phyloP scores from a whole-genome alignment of 768 basidiomycete species.

The Suillus discolor region DNA sequence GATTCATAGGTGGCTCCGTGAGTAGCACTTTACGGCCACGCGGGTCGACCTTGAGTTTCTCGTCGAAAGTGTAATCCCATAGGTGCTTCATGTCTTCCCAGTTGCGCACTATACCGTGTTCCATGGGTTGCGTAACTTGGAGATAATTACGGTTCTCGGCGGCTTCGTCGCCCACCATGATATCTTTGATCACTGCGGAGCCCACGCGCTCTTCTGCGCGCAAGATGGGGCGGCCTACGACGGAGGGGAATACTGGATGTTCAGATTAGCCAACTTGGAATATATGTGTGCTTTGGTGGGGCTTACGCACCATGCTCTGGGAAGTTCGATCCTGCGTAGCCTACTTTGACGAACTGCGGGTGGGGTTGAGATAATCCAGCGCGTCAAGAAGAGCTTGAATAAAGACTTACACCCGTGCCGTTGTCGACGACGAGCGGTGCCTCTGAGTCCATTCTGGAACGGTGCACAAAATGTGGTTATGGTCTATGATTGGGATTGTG shows the following conservation, averaged over 20 bases:
- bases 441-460: conserved; percentile 29
- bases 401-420: conserved; percentile 75
- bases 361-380: conserved; percentile 4
- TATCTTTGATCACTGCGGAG: conserved; percentile 86
- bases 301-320: conserved; percentile 78
- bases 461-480: background rate
- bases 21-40: conserved; percentile 86
- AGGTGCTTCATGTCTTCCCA: conserved; percentile 99
- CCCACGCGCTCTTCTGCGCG: conserved; percentile 96
- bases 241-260: conserved; percentile 81
- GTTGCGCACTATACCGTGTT: conserved; percentile 97
- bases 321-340: conserved; percentile 92
- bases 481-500: background rate
- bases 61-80: conserved; percentile 98
- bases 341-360: conserved; percentile 86
- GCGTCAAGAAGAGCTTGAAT: conserved; percentile 8
- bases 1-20: conserved; percentile 99
- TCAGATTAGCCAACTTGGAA: background rate
- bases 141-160: conserved; percentile 93
- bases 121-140: conserved; percentile 97
- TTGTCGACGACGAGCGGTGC: conserved; percentile 82
- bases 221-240: conserved; percentile 95
- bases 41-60: conserved; percentile 91
- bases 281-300: conserved; percentile 2
- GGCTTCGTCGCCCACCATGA: conserved; percentile 98